Evolutionary conservation across 768 basidiomycete species (phyloP), one percentile per base, ranked within the genome.

Genomic region (Tulasnella sp.): DNA sequence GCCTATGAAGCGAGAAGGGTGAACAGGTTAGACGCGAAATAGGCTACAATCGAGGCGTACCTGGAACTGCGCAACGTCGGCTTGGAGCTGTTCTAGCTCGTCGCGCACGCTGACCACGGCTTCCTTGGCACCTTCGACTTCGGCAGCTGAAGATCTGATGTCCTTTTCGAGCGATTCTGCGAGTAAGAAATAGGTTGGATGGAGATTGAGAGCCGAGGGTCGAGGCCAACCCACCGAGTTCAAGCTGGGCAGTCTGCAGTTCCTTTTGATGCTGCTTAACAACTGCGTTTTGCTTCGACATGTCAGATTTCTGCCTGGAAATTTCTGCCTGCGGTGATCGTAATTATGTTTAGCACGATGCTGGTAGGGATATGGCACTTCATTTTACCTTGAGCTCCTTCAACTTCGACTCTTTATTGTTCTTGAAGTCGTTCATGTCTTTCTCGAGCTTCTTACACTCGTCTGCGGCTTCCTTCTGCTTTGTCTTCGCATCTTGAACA

Each of bases 371-470:
- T 67, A 13, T 67, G 0, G 32, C 11, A 5, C 29, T 46, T 48
- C 29, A 1, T 39, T 37, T 79, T 78, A 93, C 96, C 87, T 96
- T 98, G 80, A 99, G 89, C 83, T 99, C 93, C 23, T 92, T 92
- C 76, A 94, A 93, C 85, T 99, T 99, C 70, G 95, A 95, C 73
- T 98, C 98, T 83, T 98, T 98, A 86, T 99, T 96, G 85, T 96
- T 92, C 86, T 98, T 96, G 87, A 99, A 98, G 86, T 99, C 98
- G 76, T 90, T 90, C 95, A 99, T 99, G 83, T 99, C 98, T 81
- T 92, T 92, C 85, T 99, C 95, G 32, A 99, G 90, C 82, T 92
- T 93, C 85, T 91, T 91, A 83, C 90, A 89, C 79, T 98, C 96
- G 0, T 87, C 90, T 72, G 91, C 86, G 0, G 95, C 94, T 9